Conservation (phyloP, 768 basidiomycete genomes). For the Naganishia kalamii region DNA sequence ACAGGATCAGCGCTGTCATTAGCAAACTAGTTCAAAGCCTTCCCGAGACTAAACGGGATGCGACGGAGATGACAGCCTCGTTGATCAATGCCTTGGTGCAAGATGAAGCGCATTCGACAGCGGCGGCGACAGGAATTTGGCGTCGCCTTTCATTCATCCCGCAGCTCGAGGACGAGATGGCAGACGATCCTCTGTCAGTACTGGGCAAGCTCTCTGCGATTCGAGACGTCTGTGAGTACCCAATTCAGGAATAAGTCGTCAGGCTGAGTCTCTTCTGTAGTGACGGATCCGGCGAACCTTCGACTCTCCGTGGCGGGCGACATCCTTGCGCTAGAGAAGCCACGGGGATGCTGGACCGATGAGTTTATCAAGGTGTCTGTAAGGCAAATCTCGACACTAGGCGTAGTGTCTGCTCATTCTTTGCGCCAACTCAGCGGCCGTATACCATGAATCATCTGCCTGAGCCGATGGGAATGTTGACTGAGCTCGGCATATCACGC, state of each 20-base stretch:
- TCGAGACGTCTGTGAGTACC: not conserved
- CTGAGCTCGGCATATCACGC: conserved; percentile 65
- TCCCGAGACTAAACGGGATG: too few relatives aligned
- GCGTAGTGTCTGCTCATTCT: not conserved
- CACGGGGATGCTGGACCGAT: conserved; percentile 66
- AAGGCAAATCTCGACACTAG: not conserved
- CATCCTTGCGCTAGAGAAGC: conserved; percentile 62
- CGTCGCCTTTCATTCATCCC: not conserved
- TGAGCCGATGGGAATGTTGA: conserved; percentile 62
- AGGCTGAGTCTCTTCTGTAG: conserved; percentile 37
- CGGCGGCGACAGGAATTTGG: too few relatives aligned
- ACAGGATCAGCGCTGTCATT: conserved; percentile 70
- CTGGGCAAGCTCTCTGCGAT: not conserved
- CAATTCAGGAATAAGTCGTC: not conserved
- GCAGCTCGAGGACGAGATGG: not conserved
- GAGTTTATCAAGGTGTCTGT: conserved; percentile 47
- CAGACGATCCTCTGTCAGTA: not conserved
- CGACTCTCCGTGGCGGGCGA: conserved; percentile 87
- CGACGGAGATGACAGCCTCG: too few relatives aligned
- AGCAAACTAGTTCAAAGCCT: conserved; percentile 85
- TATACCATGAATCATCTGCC: conserved; percentile 61
- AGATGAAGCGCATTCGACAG: too few relatives aligned
- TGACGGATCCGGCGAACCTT: conserved; percentile 71
- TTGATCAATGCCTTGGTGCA: too few relatives aligned
- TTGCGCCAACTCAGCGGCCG: not conserved